phyloP scores from a whole-genome alignment of 2,329 filamentous ascomycete species.

The Neofusicoccum kwambonambiense region DNA sequence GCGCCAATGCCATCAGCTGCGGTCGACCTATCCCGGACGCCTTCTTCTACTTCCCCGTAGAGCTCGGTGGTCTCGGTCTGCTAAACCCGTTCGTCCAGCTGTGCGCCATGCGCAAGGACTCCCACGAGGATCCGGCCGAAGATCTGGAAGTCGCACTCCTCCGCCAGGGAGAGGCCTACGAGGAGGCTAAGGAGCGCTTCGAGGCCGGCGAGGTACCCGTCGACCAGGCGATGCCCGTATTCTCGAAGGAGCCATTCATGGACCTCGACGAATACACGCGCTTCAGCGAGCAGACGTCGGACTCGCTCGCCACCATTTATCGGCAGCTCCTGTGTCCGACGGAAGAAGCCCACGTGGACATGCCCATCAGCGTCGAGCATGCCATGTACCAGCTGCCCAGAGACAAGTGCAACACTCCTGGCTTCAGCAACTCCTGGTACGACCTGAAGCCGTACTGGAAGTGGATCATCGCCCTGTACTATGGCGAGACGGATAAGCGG shows the following conservation, averaged over 20 bases:
- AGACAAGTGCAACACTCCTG: constrained; percentile 20
- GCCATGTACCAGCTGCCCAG: constrained; percentile 21
- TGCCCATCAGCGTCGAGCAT: constrained; percentile 22
- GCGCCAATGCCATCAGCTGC: constrained; percentile 20
- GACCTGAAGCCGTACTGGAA: constrained; percentile 42
- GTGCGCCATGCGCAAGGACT: constrained; percentile 37
- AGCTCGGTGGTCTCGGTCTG: constrained; percentile 48
- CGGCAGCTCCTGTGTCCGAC: constrained; percentile 31
- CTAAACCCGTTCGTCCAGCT: constrained; percentile 48
- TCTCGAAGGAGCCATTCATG: constrained; percentile 44
- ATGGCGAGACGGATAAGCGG: constrained; percentile 37
- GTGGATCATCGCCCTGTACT: constrained; percentile 47
- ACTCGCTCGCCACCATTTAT: constrained; percentile 38
- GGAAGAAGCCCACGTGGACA: not conserved
- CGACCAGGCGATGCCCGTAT: constrained; percentile 19
- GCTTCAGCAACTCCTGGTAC: not conserved
- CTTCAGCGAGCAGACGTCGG: constrained; percentile 43
- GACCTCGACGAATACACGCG: constrained; percentile 45
- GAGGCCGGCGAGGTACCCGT: constrained; percentile 24
- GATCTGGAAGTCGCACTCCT: constrained; percentile 26
- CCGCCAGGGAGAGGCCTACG: constrained; percentile 36
- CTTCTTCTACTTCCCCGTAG: constrained; percentile 49
- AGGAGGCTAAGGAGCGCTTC: constrained; percentile 29
- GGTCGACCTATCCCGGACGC: constrained; percentile 41
- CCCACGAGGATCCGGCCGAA: constrained; percentile 20